These are phyloP conservation scores for Tausonia pullulans DNA, from an alignment of 1,284 basidiomycete species.

Conservation along the genomic window DNA sequence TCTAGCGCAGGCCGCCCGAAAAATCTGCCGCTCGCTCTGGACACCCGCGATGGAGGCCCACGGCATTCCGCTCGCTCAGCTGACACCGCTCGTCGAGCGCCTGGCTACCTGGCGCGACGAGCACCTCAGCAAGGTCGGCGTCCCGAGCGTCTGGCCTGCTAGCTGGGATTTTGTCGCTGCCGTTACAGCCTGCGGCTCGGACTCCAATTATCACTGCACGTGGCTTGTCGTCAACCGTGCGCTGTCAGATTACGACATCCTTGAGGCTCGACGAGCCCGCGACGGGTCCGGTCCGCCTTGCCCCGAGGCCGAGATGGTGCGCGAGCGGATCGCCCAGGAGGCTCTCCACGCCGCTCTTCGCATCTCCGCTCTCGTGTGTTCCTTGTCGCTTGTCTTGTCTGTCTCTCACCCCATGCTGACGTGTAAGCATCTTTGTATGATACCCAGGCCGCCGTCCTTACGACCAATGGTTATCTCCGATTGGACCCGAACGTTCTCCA, in stretches of 20 bases:
- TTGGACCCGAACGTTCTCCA: slow-evolving; percentile 60
- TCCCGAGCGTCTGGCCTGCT: slow-evolving; percentile 67
- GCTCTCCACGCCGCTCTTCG: slow-evolving; percentile 71
- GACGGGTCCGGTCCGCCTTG: no score
- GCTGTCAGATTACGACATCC: slow-evolving; percentile 69
- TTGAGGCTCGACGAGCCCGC: slow-evolving; percentile 36
- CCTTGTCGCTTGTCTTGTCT: slow-evolving; percentile 6
- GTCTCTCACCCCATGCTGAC: neutral
- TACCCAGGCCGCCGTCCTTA: slow-evolving; percentile 57
- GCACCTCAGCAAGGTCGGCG: slow-evolving; percentile 64
- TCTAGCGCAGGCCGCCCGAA: slow-evolving; percentile 62
- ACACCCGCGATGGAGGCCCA: slow-evolving; percentile 57
- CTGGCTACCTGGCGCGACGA: slow-evolving; percentile 63
- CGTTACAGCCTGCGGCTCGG: slow-evolving; percentile 61
- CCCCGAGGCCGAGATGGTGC: slow-evolving; percentile 49
- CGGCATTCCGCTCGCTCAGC: slow-evolving; percentile 57
- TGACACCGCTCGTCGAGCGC: slow-evolving; percentile 49
- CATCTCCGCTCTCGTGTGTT: slow-evolving; percentile 65
- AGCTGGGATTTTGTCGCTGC: slow-evolving; percentile 84
- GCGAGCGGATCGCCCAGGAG: slow-evolving; percentile 61
- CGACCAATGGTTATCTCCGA: slow-evolving; percentile 64
- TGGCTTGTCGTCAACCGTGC: slow-evolving; percentile 44
- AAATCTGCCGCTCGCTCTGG: slow-evolving; percentile 68
- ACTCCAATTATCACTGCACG: slow-evolving; percentile 74
- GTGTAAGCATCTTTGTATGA: neutral